Evolutionary conservation across 352 stramenopile species (phyloP).

Genomic region (Phytophthora citrophthora): DNA sequence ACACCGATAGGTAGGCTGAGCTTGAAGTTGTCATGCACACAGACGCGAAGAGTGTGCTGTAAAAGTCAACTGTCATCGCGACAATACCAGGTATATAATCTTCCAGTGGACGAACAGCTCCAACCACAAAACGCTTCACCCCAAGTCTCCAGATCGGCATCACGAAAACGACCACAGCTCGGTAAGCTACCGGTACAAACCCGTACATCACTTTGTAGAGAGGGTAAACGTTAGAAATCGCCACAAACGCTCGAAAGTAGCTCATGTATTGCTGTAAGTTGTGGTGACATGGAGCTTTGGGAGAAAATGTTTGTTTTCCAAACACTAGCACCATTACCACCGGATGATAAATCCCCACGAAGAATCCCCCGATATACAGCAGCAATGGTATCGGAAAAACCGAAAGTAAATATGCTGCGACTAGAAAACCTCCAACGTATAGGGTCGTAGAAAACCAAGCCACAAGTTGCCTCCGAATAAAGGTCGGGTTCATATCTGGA

Average conservation of each 20-base stretch:
- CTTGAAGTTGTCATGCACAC: slow-evolving; percentile 18
- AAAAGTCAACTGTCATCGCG: background rate
- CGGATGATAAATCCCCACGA: background rate
- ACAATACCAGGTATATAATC: background rate
- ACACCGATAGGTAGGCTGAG: background rate
- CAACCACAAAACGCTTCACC: background rate
- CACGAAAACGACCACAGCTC: background rate
- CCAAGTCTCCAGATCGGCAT: background rate
- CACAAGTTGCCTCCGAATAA: background rate
- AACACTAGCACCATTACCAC: background rate
- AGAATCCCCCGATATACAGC: background rate
- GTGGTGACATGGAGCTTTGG: background rate
- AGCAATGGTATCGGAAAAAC: background rate
- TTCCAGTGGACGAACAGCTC: background rate
- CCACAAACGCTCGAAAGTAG: background rate
- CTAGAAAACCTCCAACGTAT: background rate
- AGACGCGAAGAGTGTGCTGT: slow-evolving; percentile 15
- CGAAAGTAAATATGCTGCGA: background rate
- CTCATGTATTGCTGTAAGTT: background rate
- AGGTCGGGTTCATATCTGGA: background rate
- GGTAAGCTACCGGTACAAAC: background rate
- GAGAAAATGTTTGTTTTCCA: background rate
- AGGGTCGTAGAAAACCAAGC: background rate
- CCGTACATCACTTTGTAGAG: slow-evolving; percentile 1
- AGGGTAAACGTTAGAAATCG: background rate